Evolutionary conservation across 345 rosid species (phyloP).

Genomic region (Moricandia moricandioides): DNA sequence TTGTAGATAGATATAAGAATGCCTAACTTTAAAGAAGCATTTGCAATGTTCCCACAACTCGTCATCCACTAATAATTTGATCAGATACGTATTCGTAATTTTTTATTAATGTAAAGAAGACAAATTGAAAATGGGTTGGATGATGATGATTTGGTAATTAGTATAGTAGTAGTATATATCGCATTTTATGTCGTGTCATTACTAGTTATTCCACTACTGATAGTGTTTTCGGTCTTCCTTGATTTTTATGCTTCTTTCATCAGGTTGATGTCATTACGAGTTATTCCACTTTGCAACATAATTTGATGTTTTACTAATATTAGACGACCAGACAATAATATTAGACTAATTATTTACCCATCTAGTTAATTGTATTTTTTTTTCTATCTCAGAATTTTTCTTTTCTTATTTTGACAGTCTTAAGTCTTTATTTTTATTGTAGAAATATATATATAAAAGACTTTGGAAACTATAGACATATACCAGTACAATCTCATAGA

Average conservation of each 20-base stretch:
- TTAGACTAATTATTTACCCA: neutral
- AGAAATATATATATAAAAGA: neutral
- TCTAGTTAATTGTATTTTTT: neutral
- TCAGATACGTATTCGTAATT: conserved; percentile 3
- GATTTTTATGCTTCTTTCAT: conserved; percentile 9
- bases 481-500: neutral
- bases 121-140: conserved; percentile 19
- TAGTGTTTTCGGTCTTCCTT: conserved; percentile 21
- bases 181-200: conserved; percentile 25
- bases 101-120: conserved; percentile 20
- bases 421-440: neutral
- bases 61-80: conserved; percentile 36
- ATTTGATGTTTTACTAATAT: neutral
- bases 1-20: conserved; percentile 9
- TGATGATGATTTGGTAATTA: conserved; percentile 8
- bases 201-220: conserved; percentile 36
- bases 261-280: neutral
- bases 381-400: neutral
- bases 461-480: neutral
- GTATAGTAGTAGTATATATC: conserved; percentile 1
- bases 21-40: conserved; percentile 28
- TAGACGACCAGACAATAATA: neutral
- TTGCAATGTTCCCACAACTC: conserved; percentile 32
- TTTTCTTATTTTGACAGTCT: neutral
- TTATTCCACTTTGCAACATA: conserved; percentile 21